Evolutionary conservation across 371 early-diverging fungal genomes (phyloP), one percentile per base, ranked within the genome.

Genomic region (Lichtheimia ramosa): DNA sequence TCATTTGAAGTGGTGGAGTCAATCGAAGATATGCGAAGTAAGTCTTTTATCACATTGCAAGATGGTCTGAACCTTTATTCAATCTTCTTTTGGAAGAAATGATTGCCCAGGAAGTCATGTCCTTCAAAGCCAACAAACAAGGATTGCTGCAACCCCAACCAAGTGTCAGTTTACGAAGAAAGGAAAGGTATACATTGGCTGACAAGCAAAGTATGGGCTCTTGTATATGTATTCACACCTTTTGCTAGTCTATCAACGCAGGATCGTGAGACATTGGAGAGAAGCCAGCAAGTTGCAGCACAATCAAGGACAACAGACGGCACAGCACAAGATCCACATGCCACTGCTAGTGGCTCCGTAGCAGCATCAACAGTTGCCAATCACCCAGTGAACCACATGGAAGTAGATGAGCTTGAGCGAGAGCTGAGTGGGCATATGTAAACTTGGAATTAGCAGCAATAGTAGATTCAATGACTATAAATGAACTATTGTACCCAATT

Each of bases 51-150:
- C 12, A 43, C 3, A 3, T 51, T 40, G 21, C 20, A 8, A 16
- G n/a, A 41, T 8, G 6, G 3, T 25, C 5, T 25, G 25, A 25
- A 16, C 28, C 16, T 54, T 48, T 10, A 18, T 27, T 10, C 20
- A 13, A 25, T 25, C 20, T 46, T 18, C 24, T 24, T 18, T 27
- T 8, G 8, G 21, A 64, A 88, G 88, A 79, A 65, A 87, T 93
- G 87, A 94, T 97, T 71, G 91, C 92, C 16, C 84, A 90, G 62
- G 96, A 97, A 67, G 93, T 96, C 43, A 83, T 89, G 79, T 76
- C 83, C 18, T 89, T 81, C 69, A 89, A 85, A 50, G 64, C 68
- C 34, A 65, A 54, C 49, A 75, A 73, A 56, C 69, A 75, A 53
- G 63, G 66, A 51, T 40, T 53, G 54, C 66, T 69, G 28, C 70